A percentile compares a stretch with the other conserved stretches of the same genome.
Conservation (phyloP, 305 asterid species). For the Plantago rigida region DNA sequence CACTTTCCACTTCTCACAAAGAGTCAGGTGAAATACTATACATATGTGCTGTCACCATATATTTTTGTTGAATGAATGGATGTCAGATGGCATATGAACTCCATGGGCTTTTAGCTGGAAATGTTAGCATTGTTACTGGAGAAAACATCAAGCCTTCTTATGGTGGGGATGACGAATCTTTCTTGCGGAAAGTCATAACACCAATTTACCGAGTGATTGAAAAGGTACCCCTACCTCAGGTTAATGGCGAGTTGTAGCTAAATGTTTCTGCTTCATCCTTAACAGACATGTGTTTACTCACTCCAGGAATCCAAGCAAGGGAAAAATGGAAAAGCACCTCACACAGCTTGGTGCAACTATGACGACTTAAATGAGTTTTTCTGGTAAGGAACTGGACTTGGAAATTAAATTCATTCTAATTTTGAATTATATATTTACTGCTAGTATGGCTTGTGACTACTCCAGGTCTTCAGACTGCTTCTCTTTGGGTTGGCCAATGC, state of each 20-base stretch:
- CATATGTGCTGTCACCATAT: neutral
- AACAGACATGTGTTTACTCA: constrained; percentile 25
- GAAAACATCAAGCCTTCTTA: constrained; percentile 97
- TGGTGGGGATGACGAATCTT: constrained; percentile 93
- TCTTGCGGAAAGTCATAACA: constrained; percentile 74
- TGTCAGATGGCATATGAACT: constrained; percentile 97
- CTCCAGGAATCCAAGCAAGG: constrained; percentile 75
- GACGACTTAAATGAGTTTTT: constrained; percentile 91
- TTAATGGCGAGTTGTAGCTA: constrained; percentile 18
- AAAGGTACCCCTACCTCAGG: constrained; percentile 45
- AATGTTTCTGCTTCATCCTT: constrained; percentile 24
- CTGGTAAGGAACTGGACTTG: constrained; percentile 49
- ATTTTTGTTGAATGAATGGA: constrained; percentile 18
- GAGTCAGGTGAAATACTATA: too few relatives aligned
- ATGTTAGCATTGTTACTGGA: constrained; percentile 95
- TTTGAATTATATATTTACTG: constrained; percentile 22
- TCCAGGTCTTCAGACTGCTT: constrained; percentile 89
- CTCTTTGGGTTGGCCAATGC: constrained; percentile 98
- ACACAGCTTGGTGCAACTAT: constrained; percentile 94
- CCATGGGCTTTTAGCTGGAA: constrained; percentile 97
- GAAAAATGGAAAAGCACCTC: constrained; percentile 83
- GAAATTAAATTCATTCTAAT: constrained; percentile 20
- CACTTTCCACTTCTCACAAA: too few relatives aligned
- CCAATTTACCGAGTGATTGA: constrained; percentile 90
- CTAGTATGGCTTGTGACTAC: constrained; percentile 25